Evolutionary conservation across 1,284 basidiomycete species (phyloP).

Genomic region (Sporisorium reilianum): DNA sequence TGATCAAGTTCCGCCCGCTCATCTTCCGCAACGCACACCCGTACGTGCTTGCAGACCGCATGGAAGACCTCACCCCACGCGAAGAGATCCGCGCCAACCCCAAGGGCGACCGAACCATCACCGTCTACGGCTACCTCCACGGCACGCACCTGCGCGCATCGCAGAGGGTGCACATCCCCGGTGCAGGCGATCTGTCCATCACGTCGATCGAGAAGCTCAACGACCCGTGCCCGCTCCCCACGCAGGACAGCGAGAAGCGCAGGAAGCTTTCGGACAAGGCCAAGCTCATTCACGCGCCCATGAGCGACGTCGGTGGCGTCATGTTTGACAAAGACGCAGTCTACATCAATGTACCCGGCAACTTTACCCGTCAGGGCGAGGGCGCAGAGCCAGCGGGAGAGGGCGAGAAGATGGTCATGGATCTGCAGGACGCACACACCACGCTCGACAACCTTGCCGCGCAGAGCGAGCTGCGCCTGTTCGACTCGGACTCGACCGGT

Average conservation of each 20-base stretch:
- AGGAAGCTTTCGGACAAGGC: conserved; percentile 94
- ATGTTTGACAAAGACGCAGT: conserved; percentile 99
- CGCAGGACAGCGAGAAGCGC: conserved; percentile 89
- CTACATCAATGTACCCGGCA: conserved; percentile 96
- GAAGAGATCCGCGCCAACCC: conserved; percentile 85
- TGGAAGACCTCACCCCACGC: conserved; percentile 93
- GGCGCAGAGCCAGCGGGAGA: conserved; percentile 76
- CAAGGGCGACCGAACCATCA: conserved; percentile 89
- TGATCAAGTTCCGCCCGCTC: conserved; percentile 98
- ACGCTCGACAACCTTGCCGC: conserved; percentile 88
- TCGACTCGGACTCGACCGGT: conserved; percentile 77
- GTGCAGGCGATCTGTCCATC: conserved; percentile 85
- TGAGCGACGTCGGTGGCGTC: conserved; percentile 97
- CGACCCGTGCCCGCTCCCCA: conserved; percentile 95
- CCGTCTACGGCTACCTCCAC: conserved; percentile 92
- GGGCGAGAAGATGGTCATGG: conserved; percentile 97
- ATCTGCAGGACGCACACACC: conserved; percentile 84
- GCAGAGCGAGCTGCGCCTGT: conserved; percentile 84
- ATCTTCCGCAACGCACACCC: conserved; percentile 95
- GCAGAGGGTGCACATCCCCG: conserved; percentile 91
- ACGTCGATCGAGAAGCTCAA: conserved; percentile 80
- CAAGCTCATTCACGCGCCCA: conserved; percentile 94
- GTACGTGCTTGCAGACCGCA: conserved; percentile 93
- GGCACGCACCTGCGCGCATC: conserved; percentile 73
- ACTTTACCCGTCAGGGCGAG: conserved; percentile 78